phyloP scores from a whole-genome alignment of 2,329 filamentous ascomycete species.

The Phaeophleospora eucalypticola region DNA sequence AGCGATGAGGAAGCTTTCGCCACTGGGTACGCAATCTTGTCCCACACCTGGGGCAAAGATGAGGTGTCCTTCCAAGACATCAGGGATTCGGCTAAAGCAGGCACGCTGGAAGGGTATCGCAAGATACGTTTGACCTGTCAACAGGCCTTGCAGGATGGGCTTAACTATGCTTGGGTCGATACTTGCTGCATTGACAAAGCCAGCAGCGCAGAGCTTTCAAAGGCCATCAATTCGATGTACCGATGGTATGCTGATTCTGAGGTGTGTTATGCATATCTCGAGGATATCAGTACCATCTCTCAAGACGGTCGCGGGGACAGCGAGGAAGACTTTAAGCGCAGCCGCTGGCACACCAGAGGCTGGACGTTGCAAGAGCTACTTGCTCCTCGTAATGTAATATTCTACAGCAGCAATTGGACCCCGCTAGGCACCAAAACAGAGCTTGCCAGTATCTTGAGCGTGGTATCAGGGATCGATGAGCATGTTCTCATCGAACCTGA shows the following conservation, averaged over 20 bases:
- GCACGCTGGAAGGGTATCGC: neutral
- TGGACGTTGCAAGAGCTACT: neutral
- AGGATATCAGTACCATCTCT: no score
- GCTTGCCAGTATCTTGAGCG: neutral
- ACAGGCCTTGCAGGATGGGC: slow-evolving; percentile 6
- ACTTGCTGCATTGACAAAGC: slow-evolving; percentile 4
- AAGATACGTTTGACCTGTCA: slow-evolving; percentile 11
- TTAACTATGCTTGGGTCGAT: slow-evolving; percentile 10
- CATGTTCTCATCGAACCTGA: no score
- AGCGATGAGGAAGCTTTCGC: neutral
- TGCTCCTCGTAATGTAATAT: neutral
- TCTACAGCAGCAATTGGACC: neutral
- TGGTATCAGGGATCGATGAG: neutral
- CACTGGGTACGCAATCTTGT: slow-evolving; percentile 14
- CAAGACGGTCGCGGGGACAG: no score
- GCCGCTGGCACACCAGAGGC: no score
- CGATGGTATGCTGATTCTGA: neutral
- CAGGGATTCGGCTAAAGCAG: neutral
- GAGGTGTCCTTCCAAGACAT: slow-evolving; percentile 12
- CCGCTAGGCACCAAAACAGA: neutral
- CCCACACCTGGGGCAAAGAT: slow-evolving; percentile 15
- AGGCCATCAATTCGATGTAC: no score
- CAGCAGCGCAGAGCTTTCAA: neutral
- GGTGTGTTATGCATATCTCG: neutral
- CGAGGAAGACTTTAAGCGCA: no score